Evolutionary conservation across 177 flowering plant species (phyloP), one percentile per base, ranked within the genome.

Genomic region (Vitis hybrid): DNA sequence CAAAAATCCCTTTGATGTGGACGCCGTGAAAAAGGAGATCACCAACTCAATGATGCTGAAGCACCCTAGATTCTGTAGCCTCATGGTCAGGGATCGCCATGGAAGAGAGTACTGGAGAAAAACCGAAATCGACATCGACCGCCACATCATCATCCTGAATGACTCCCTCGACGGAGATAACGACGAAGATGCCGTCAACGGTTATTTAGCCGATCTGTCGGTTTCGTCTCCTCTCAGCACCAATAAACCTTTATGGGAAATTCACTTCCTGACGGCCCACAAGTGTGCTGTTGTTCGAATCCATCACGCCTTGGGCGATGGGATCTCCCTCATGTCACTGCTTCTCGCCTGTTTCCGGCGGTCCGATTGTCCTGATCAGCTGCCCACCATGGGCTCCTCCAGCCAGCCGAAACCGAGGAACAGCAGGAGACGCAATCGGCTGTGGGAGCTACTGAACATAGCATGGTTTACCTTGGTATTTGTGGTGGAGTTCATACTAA

Each of bases 291-390:
- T 92, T 12, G 65, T 89, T 44, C 70, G 97, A 19, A 24, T 89
- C 33, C 97, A 92, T 60, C 97, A 92, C 72, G 84, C 97, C 2
- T 68, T 92, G 14, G 97, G 97, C 0, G 95, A 92, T 69, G 95
- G 97, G 55, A 79, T 86, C 31, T 88, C 97, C 6, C 68, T 92
- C 65, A 84, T 92, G 92, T 88, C 94, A 13, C 31, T 89, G 78
- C 66, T 89, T 18, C 66, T 86, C 17, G 72, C 90, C 18, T 49
- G 79, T 63, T 90, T 88, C 73, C 59, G 81, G 70, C 72, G 65
- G 59, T 70, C 52, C 8, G 82, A 76, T 22, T 75, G 73, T n/a
- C 75, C 80, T 0, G 80, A 70, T 57, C 52, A 67, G 44, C 18
- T 75, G 61, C 84, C 84, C 3, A 66, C 61, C 1, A 24, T 80